Evolutionary conservation across 805 yeast species (phyloP).

Genomic region (Pachysolen tannophilus): DNA sequence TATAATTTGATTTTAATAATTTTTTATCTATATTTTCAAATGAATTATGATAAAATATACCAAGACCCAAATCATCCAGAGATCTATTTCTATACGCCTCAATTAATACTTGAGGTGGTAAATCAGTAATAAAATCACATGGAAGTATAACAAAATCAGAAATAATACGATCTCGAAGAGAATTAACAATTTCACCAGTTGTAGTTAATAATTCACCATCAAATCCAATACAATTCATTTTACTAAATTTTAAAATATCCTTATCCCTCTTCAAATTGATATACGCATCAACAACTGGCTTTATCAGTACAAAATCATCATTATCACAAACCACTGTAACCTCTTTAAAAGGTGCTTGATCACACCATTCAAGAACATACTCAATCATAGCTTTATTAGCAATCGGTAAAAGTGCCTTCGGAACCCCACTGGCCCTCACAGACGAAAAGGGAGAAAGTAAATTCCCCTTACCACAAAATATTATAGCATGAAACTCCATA

Average conservation of each 20-base stretch:
- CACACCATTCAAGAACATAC: slow-evolving; percentile 91
- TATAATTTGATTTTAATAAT: slow-evolving; percentile 56
- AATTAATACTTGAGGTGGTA: slow-evolving; percentile 82
- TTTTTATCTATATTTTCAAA: slow-evolving; percentile 78
- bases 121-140: slow-evolving; percentile 88
- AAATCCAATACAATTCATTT: slow-evolving; percentile 33
- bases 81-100: slow-evolving; percentile 75
- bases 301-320: slow-evolving; percentile 38
- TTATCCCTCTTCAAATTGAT: slow-evolving; percentile 27
- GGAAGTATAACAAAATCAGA: slow-evolving; percentile 76
- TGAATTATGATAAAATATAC: slow-evolving; percentile 67
- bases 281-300: slow-evolving; percentile 40
- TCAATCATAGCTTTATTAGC: slow-evolving; percentile 87
- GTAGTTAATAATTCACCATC: slow-evolving; percentile 30
- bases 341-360: slow-evolving; percentile 66
- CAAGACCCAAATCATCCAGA: slow-evolving; percentile 61
- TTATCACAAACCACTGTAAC: slow-evolving; percentile 55
- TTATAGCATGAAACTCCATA: slow-evolving; percentile 91
- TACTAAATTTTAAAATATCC: slow-evolving; percentile 22
- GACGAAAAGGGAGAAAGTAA: slow-evolving; percentile 65
- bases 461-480: slow-evolving; percentile 82
- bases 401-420: slow-evolving; percentile 84
- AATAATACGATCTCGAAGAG: slow-evolving; percentile 32
- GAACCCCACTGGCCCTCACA: slow-evolving; percentile 50
- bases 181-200: slow-evolving; percentile 60